phyloP scores from a whole-genome alignment of 805 yeast genomes.

The Candida xyloterini region DNA sequence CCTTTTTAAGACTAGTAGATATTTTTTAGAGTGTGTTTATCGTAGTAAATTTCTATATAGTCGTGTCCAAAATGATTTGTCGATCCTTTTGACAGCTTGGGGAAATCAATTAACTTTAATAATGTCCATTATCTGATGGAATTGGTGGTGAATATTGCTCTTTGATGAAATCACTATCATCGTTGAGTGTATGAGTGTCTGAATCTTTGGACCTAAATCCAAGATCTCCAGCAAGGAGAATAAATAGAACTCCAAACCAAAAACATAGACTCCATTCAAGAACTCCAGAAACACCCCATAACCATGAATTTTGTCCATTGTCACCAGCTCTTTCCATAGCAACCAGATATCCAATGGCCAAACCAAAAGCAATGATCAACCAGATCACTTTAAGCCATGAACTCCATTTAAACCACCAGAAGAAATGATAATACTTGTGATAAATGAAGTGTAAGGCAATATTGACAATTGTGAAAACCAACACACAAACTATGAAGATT shows the following conservation, averaged over 20 bases:
- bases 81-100: neutral
- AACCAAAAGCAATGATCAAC: slow-evolving; percentile 60
- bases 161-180: slow-evolving; percentile 7
- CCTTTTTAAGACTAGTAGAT: too few species aligned
- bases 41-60: neutral
- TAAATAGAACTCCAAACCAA: slow-evolving; percentile 70
- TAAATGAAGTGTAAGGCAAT: slow-evolving; percentile 42
- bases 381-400: slow-evolving; percentile 58
- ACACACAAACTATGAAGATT: slow-evolving; percentile 66
- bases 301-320: slow-evolving; percentile 29
- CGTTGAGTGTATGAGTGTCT: slow-evolving; percentile 4
- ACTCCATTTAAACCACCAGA: slow-evolving; percentile 38
- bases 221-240: slow-evolving; percentile 66
- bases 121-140: slow-evolving; percentile 4
- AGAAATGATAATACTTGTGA: slow-evolving; percentile 21
- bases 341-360: slow-evolving; percentile 68
- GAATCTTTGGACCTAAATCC: slow-evolving; percentile 19
- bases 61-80: too few species aligned
- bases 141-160: neutral
- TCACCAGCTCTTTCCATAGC: slow-evolving; percentile 20
- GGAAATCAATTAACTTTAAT: neutral
- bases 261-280: slow-evolving; percentile 89
- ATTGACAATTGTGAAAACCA: slow-evolving; percentile 47
- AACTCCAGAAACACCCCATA: slow-evolving; percentile 52
- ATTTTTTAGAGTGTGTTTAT: too few species aligned